These are phyloP conservation scores for Sisymbrium altissimum DNA, from an alignment of 345 rosid species.

Conservation along the genomic window DNA sequence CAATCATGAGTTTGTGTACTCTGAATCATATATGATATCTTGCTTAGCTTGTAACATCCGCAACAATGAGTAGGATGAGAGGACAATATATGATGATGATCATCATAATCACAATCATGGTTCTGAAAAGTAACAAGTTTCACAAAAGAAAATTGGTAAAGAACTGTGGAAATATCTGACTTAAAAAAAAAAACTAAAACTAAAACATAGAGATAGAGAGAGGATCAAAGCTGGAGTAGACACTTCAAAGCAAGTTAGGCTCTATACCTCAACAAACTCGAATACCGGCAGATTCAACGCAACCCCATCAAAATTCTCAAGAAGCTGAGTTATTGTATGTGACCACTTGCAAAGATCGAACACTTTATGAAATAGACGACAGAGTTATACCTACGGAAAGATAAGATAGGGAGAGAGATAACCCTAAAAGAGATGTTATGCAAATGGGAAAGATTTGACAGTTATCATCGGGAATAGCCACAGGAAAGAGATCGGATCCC, in stretches of 20 bases:
- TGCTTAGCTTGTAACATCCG: slow-evolving; percentile 40
- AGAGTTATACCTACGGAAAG: slow-evolving; percentile 15
- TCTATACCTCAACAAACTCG: slow-evolving; percentile 17
- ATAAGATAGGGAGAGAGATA: slow-evolving; percentile 20
- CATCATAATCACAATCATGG: slow-evolving; percentile 1
- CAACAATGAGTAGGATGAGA: slow-evolving; percentile 31
- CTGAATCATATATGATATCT: neutral
- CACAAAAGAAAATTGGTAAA: neutral
- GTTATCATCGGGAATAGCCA: slow-evolving; percentile 54
- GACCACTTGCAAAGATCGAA: slow-evolving; percentile 6
- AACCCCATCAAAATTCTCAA: neutral
- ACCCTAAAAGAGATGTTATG: slow-evolving; percentile 23
- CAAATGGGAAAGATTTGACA: slow-evolving; percentile 27
- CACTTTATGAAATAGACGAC: slow-evolving; percentile 16
- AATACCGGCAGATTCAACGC: slow-evolving; percentile 8
- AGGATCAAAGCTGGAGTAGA: neutral
- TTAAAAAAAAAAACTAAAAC: neutral
- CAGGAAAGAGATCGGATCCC: slow-evolving; percentile 40
- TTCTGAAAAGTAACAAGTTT: neutral
- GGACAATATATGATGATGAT: slow-evolving; percentile 13
- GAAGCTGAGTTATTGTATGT: slow-evolving; percentile 4
- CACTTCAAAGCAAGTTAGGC: neutral
- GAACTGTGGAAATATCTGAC: neutral
- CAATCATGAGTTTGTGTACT: neutral
- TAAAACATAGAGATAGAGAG: neutral